phyloP scores from a whole-genome alignment of 2,329 filamentous ascomycete genomes.

The Chlorencoelia australis region DNA sequence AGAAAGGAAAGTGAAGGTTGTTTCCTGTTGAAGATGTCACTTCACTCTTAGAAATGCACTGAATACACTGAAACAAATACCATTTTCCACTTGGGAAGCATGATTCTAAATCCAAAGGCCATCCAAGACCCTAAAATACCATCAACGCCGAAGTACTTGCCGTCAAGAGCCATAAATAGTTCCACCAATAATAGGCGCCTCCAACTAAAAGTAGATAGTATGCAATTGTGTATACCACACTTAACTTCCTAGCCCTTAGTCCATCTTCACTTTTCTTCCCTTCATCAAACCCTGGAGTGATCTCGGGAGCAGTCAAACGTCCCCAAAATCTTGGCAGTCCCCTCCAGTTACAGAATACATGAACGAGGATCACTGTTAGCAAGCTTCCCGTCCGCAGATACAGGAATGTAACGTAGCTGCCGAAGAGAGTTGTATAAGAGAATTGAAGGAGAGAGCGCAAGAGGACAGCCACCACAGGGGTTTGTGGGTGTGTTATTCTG shows the following conservation, averaged over 20 bases:
- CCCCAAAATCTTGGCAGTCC: constrained; percentile 84
- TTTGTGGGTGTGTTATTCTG: constrained; percentile 64
- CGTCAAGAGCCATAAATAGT: constrained; percentile 61
- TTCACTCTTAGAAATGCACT: too few species aligned
- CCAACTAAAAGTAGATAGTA: constrained; percentile 71
- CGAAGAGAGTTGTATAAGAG: constrained; percentile 83
- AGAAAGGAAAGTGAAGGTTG: too few species aligned
- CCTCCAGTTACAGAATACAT: constrained; percentile 88
- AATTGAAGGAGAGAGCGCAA: constrained; percentile 75
- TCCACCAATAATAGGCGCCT: constrained; percentile 65
- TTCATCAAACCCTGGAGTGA: constrained; percentile 19
- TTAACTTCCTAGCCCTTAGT: constrained; percentile 23
- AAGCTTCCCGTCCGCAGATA: constrained; percentile 80
- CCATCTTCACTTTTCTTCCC: constrained; percentile 32
- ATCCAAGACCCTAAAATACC: too few species aligned
- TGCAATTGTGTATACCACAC: constrained; percentile 55
- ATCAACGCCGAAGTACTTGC: constrained; percentile 44
- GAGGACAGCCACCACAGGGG: constrained; percentile 51
- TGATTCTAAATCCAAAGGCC: too few species aligned
- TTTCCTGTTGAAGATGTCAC: too few species aligned
- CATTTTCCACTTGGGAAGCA: too few species aligned
- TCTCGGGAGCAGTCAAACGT: constrained; percentile 40
- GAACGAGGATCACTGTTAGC: constrained; percentile 62
- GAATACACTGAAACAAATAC: too few species aligned
- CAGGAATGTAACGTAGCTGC: constrained; percentile 84